phyloP scores from a whole-genome alignment of 2,329 filamentous ascomycete species.

The Phialophora macrospora region DNA sequence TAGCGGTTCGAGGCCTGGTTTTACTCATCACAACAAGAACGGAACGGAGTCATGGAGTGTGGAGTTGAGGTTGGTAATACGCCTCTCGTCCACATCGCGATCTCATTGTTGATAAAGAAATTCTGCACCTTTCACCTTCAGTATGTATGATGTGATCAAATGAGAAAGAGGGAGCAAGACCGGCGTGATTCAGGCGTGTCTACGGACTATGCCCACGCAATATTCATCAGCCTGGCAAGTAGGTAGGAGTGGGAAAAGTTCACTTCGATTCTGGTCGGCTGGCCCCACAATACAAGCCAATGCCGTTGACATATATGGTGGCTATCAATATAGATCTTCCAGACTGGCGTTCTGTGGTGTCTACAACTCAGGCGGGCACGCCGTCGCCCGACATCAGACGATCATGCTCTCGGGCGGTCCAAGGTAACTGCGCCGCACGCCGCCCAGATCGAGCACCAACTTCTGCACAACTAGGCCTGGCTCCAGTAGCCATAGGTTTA shows the following conservation, averaged over 20 bases:
- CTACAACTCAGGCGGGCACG: background rate
- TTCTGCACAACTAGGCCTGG: slow-evolving; percentile 62
- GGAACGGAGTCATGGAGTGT: background rate
- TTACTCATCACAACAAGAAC: background rate
- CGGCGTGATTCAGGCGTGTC: background rate
- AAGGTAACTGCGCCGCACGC: slow-evolving; percentile 60
- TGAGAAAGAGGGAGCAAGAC: background rate
- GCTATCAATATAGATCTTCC: background rate
- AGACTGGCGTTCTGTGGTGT: background rate
- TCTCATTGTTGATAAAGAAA: background rate
- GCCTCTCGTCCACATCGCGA: background rate
- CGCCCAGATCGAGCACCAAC: slow-evolving; percentile 61
- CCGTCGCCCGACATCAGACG: background rate
- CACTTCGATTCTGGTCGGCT: background rate
- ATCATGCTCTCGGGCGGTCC: slow-evolving; percentile 60
- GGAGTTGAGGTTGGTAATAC: no score
- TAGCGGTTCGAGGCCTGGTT: no score
- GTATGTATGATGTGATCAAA: background rate
- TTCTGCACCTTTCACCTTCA: background rate
- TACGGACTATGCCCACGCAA: background rate
- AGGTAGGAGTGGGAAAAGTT: background rate
- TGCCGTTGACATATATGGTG: background rate
- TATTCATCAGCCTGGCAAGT: background rate
- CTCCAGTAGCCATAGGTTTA: slow-evolving; percentile 59
- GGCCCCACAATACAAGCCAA: background rate